Base-by-base conservation (phyloP, 345 rosid genomes). In the Jatropha curcas region DNA sequence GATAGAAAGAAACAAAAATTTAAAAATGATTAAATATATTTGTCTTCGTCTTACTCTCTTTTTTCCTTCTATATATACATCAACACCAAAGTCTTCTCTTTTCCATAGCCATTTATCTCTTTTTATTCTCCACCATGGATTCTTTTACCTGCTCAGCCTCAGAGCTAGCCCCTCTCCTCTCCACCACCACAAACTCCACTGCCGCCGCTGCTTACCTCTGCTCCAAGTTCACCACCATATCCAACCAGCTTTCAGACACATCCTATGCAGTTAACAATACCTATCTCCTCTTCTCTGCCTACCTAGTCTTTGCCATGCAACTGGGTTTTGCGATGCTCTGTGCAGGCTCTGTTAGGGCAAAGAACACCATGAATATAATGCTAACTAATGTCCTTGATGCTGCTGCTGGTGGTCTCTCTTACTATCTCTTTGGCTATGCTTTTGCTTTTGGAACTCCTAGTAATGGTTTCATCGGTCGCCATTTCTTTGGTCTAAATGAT, bases 251-350 rank as follows among this genome's bases (percentile, higher is more conserved):
- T 67, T 73, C 67, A 4, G 92, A 88, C 84, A 74, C 85, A 0
- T 45, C 74, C 67, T 81, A 80, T 48, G 92, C 92, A 2, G 31
- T 88, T 61, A 84, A 88, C 80, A 84, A 73, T 83, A 88, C 92
- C 9, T 88, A 86, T 65, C 89, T 88, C 57, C 89, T 88, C 82
- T 88, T 86, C 87, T 88, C 92, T 0, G 86, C 92, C n/a, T 88
- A 88, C 73, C 81, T 88, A 14, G 92, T 88, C 72, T 88, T 88
- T 71, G 88, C 92, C 68, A 88, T 88, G 92, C 89, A 86, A 45
- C 74, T 83, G 24, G 86, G 86, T 11, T 83, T 78, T 59, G 84
- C 84, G 79, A 77, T 77, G 73, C 73, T 77, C 20, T 77, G 81
- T 27, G 81, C 81, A 3, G 81, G 81, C 73, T 77, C 81, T 20